Evolutionary conservation across 352 stramenopile species (phyloP).

Genomic region (Globisporangium nodosum): DNA sequence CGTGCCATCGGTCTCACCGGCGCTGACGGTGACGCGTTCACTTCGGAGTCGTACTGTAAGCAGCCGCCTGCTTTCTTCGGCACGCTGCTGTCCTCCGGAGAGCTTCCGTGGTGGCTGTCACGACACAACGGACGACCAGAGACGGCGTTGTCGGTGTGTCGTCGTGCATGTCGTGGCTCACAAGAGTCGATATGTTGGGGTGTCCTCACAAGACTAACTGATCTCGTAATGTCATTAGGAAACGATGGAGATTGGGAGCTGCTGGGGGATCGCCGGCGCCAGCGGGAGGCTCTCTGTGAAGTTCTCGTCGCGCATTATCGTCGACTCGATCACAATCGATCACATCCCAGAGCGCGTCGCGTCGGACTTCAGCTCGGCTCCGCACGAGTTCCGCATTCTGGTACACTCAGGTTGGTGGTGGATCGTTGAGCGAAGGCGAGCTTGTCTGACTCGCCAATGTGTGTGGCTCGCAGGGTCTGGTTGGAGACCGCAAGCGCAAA

Average conservation of each 20-base stretch:
- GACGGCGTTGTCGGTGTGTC: constrained; percentile 66
- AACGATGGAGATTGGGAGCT: constrained; percentile 83
- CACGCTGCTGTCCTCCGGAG: constrained; percentile 33
- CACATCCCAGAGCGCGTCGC: constrained; percentile 71
- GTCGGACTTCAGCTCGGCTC: constrained; percentile 64
- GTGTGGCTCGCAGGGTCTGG: constrained; percentile 30
- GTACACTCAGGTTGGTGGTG: constrained; percentile 16
- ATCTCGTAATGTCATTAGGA: constrained; percentile 25
- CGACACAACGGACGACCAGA: constrained; percentile 69
- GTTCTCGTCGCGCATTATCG: constrained; percentile 59
- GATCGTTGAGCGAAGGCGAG: not conserved
- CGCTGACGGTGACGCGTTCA: constrained; percentile 33
- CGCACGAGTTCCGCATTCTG: constrained; percentile 55
- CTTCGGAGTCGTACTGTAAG: constrained; percentile 46
- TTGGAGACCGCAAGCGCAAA: constrained; percentile 29
- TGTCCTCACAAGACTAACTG: no score
- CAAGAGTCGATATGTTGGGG: not conserved
- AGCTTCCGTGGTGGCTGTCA: constrained; percentile 71
- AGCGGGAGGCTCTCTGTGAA: constrained; percentile 70
- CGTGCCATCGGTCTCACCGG: constrained; percentile 25
- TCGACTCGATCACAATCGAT: constrained; percentile 68
- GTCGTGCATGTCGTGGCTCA: not conserved
- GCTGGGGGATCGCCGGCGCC: constrained; percentile 58
- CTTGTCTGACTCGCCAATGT: not conserved
- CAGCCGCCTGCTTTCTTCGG: constrained; percentile 31